Evolutionary conservation across 1,284 basidiomycete genomes (phyloP).

Genomic region (Papiliotrema terrestris): DNA sequence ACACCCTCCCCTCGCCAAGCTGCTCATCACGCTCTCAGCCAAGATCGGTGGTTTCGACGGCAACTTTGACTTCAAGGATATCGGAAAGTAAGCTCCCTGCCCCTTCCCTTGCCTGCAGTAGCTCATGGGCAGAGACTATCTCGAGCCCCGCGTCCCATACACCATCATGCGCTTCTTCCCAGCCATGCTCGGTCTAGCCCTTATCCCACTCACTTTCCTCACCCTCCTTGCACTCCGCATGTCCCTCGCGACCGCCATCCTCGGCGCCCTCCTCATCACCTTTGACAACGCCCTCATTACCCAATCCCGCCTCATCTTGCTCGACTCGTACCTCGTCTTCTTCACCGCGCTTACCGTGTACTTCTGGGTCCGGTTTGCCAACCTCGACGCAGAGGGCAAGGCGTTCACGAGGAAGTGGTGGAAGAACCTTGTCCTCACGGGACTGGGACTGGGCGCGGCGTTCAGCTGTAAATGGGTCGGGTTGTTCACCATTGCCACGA

Average conservation of each 20-base stretch:
- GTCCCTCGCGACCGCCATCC: constrained; percentile 80
- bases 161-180: constrained; percentile 93
- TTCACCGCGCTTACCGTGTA: constrained; percentile 89
- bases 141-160: constrained; percentile 74
- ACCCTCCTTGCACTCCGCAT: constrained; percentile 90
- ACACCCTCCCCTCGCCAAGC: constrained; percentile 93
- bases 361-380: constrained; percentile 85
- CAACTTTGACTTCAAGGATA: constrained; percentile 94
- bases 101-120: background rate
- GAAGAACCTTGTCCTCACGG: constrained; percentile 85
- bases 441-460: constrained; percentile 84
- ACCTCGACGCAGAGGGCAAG: constrained; percentile 65
- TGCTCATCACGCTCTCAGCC: constrained; percentile 86
- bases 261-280: constrained; percentile 84
- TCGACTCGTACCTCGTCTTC: constrained; percentile 95
- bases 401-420: constrained; percentile 87
- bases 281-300: constrained; percentile 96
- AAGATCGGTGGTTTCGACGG: constrained; percentile 90
- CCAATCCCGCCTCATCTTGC: constrained; percentile 92
- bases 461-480: constrained; percentile 98
- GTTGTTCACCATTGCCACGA: constrained; percentile 94
- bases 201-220: constrained; percentile 87
- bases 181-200: constrained; percentile 81
- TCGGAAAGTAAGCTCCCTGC: constrained; percentile 54
- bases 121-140: constrained; percentile 61